Base-by-base conservation (phyloP, 129 eudicot species). In the Flaveria ramosissima region DNA sequence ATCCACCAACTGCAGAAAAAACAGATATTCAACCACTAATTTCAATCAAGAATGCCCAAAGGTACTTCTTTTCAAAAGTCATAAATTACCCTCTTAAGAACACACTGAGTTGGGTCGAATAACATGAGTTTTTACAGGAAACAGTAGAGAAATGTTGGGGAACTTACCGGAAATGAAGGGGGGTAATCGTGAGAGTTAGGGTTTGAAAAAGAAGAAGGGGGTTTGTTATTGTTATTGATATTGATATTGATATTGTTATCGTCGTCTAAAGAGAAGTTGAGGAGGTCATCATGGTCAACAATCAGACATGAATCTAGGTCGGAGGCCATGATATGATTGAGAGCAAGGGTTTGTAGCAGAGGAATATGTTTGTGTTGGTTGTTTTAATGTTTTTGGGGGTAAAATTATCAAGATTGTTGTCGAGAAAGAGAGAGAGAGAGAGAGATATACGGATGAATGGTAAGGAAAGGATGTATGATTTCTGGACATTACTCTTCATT, bases 281-380 rank as follows among this genome's bases (percentile, higher is more conserved):
- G 82, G 23, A 92, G 90, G 91, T 91, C 97, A 16, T 84, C 96
- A 12, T 84, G 89, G n/a, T 83, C 89, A 60, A 84, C 78, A 66
- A 78, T 53, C 61, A 92, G 82, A 76, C 84, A 74, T 68, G 81
- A 80, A 43, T 75, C 57, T 11, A 83, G 41, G 84, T 81, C 82
- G 13, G 84, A 61, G 60, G 82, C 69, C 95, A 89, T 88, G 63
- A 30, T 30, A 57, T 56, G 42, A 74, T 47, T 39, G 67, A 4
- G 32, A 2, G 47, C 47, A 43, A 36, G 69, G 32, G 69, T 16
- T 15, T 8, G 7, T 19, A 61, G 24, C 61, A 45, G 70, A 17
- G 45, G 71, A 21, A 46, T 64, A 43, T 43, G 47, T 43, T 7
- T 43, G 47, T 43, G 10, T 43, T 30, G 6, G 36, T 78, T 39